These are phyloP conservation scores for Agaricus bisporus DNA, from an alignment of 768 basidiomycete genomes.

Conservation along the genomic window DNA sequence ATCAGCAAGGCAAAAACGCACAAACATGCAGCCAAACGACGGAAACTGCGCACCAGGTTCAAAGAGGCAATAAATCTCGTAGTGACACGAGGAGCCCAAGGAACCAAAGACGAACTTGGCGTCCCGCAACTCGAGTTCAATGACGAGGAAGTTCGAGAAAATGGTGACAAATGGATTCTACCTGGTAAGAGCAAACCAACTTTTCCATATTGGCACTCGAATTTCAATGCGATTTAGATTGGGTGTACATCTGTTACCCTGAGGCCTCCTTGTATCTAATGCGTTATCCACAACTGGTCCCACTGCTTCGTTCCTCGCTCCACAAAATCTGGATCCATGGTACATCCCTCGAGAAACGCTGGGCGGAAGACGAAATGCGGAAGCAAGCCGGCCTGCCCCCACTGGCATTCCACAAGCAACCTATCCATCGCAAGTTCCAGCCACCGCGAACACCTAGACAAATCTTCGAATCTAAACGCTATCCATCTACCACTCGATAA, in stretches of 20 bases:
- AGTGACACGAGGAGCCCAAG: neutral
- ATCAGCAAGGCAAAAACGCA: conserved; percentile 6
- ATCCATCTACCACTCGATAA: no score
- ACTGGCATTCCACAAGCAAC: neutral
- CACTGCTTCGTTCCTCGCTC: neutral
- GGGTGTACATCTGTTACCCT: conserved; percentile 8
- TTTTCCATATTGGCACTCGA: neutral
- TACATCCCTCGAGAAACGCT: neutral
- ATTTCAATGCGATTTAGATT: neutral
- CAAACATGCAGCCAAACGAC: conserved; percentile 5
- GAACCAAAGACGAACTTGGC: neutral
- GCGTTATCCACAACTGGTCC: neutral
- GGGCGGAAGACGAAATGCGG: conserved; percentile 4
- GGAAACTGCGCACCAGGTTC: conserved; percentile 4
- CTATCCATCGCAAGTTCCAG: neutral
- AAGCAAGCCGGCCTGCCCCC: neutral
- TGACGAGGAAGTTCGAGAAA: neutral
- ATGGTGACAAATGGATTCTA: conserved; percentile 4
- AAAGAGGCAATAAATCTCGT: conserved; percentile 1
- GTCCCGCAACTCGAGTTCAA: neutral
- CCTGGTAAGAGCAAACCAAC: neutral
- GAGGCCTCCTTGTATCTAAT: neutral
- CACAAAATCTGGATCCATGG: conserved; percentile 1
- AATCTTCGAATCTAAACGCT: no score
- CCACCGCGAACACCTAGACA: neutral